Conservation (phyloP, 2,329 filamentous ascomycete species). For the Fonsecaea pedrosoi region DNA sequence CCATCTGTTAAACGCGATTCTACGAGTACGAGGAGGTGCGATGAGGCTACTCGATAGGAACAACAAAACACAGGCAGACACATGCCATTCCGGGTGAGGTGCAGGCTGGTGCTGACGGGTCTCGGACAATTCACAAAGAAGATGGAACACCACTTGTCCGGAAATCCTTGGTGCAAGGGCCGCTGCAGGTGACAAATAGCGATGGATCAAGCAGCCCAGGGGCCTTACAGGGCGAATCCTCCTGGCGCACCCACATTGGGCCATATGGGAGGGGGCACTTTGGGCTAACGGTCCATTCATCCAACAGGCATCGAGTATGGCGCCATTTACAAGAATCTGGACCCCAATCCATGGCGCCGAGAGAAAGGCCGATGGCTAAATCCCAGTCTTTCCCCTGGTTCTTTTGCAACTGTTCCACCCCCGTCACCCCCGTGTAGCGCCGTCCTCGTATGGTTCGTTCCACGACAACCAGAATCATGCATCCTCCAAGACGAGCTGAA, state of each 20-base stretch:
- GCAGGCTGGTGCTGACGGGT: slow-evolving; percentile 11
- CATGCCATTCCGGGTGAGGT: not conserved
- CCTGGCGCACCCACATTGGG: not conserved
- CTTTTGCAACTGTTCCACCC: slow-evolving; percentile 2
- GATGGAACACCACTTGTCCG: not conserved
- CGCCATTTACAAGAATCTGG: slow-evolving; percentile 5
- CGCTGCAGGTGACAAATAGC: slow-evolving; percentile 8
- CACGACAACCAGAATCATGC: slow-evolving; percentile 10
- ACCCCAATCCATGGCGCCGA: slow-evolving; percentile 8
- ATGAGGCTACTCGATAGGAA: not conserved
- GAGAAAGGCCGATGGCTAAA: slow-evolving; percentile 3
- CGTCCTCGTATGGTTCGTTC: slow-evolving; percentile 5
- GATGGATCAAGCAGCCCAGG: not conserved
- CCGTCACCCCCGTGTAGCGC: not conserved
- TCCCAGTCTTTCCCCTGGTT: slow-evolving; percentile 8
- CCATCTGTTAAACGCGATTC: not conserved
- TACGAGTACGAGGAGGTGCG: not conserved
- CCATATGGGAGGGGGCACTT: not conserved
- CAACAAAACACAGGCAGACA: not conserved
- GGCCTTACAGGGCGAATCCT: slow-evolving; percentile 5
- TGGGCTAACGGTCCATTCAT: not conserved
- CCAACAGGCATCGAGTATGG: slow-evolving; percentile 17
- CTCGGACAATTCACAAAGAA: not conserved
- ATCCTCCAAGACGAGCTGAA: slow-evolving; percentile 11
- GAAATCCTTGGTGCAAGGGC: not conserved